phyloP scores from a whole-genome alignment of 1,284 basidiomycete genomes.

The Wolfiporia cocos region DNA sequence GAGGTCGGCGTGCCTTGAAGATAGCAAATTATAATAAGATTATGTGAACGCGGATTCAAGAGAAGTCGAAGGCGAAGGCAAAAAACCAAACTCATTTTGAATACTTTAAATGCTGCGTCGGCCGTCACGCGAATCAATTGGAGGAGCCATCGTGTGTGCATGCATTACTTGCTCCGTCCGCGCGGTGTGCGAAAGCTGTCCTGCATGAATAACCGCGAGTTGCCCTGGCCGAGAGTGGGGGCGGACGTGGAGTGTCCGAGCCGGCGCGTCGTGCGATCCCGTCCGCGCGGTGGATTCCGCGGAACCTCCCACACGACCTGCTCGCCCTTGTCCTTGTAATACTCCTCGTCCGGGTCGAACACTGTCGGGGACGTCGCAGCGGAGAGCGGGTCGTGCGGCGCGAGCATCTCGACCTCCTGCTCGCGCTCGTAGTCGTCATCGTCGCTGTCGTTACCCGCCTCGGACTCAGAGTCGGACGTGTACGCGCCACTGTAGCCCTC shows the following conservation, averaged over 20 bases:
- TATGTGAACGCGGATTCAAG: slow-evolving; percentile 1
- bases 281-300: slow-evolving; percentile 23
- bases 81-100: slow-evolving; percentile 1
- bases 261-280: slow-evolving; percentile 21
- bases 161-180: slow-evolving; percentile 16
- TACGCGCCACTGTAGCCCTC: slow-evolving; percentile 15
- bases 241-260: slow-evolving; percentile 29
- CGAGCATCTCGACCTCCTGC: slow-evolving; percentile 10
- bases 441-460: slow-evolving; percentile 24
- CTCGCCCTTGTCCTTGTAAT: slow-evolving; percentile 32
- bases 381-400: slow-evolving; percentile 7
- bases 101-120: neutral
- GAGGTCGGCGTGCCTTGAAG: slow-evolving; percentile 8
- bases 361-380: slow-evolving; percentile 18
- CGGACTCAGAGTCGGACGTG: slow-evolving; percentile 20
- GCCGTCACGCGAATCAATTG: no score
- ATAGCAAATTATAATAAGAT: slow-evolving; percentile 10
- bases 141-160: neutral
- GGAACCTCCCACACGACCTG: slow-evolving; percentile 15
- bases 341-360: slow-evolving; percentile 24
- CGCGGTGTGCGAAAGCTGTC: slow-evolving; percentile 12
- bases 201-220: no score
- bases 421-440: slow-evolving; percentile 32
- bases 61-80: slow-evolving; percentile 5
- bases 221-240: slow-evolving; percentile 20